phyloP scores from a whole-genome alignment of 2,329 filamentous ascomycete genomes.

The Dactylellina haptotyla region DNA sequence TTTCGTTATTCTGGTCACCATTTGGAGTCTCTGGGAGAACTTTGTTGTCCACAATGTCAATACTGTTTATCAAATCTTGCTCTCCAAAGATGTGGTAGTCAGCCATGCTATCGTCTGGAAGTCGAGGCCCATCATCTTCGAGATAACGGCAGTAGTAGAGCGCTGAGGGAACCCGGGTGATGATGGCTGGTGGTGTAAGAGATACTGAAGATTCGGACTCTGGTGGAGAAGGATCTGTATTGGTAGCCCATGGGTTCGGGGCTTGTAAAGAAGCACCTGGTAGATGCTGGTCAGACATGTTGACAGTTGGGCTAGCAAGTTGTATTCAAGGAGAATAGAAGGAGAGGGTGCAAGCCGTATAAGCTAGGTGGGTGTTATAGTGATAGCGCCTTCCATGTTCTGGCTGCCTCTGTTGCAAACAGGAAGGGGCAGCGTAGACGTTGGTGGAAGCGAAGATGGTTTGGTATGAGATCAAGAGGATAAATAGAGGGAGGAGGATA shows the following conservation, averaged over 20 bases:
- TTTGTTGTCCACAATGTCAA: not conserved
- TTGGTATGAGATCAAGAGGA: too few relatives aligned
- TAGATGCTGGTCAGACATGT: not conserved
- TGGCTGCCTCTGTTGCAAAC: too few relatives aligned
- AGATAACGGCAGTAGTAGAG: conserved; percentile 35
- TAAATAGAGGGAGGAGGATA: not conserved
- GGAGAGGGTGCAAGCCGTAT: not conserved
- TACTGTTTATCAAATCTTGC: conserved; percentile 6
- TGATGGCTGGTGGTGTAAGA: not conserved
- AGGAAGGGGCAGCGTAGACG: too few relatives aligned
- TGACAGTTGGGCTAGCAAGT: not conserved
- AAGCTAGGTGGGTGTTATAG: too few relatives aligned
- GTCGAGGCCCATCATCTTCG: conserved; percentile 6
- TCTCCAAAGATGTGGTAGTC: conserved; percentile 22
- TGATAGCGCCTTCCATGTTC: too few relatives aligned
- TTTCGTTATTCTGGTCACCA: not conserved
- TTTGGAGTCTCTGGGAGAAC: not conserved
- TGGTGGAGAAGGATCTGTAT: not conserved
- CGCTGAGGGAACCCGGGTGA: not conserved
- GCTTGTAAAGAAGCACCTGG: not conserved
- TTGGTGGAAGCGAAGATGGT: too few relatives aligned
- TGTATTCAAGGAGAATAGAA: not conserved
- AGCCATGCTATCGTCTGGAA: not conserved
- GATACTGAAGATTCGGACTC: not conserved
- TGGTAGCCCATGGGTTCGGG: conserved; percentile 2